Percentiles rank a stretch among this genome's conserved stretches.
Evolutionary conservation across 768 basidiomycete genomes (phyloP).

Genomic region (Baorangia bicolor): DNA sequence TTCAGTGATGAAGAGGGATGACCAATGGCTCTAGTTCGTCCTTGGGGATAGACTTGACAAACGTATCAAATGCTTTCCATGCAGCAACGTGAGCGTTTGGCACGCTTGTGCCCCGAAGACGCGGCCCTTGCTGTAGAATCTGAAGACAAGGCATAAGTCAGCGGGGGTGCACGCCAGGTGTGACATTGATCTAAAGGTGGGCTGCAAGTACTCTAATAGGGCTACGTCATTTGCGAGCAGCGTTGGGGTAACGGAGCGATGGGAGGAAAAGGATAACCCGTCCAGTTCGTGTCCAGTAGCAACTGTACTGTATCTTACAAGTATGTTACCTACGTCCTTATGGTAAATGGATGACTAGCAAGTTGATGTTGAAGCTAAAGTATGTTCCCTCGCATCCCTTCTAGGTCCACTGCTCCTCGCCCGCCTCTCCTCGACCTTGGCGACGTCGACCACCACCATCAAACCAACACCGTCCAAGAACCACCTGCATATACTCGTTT

Average conservation of each 20-base stretch:
- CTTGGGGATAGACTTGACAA: no score
- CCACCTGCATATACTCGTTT: conserved; percentile 57
- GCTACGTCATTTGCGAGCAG: conserved; percentile 34
- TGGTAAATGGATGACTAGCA: not conserved
- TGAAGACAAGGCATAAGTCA: conserved; percentile 31
- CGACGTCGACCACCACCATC: conserved; percentile 38
- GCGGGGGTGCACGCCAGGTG: not conserved
- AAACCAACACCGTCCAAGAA: conserved; percentile 63
- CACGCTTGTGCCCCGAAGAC: conserved; percentile 98
- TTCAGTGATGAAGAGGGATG: no score
- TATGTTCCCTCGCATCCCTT: conserved; percentile 14
- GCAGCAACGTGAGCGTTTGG: no score
- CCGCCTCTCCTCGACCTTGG: conserved; percentile 46
- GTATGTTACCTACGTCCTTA: no score
- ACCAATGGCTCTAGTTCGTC: no score
- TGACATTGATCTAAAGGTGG: conserved; percentile 30
- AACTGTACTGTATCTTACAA: not conserved
- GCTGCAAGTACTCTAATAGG: no score
- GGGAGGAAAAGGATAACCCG: conserved; percentile 42
- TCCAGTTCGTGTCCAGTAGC: conserved; percentile 16
- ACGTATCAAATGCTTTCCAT: no score
- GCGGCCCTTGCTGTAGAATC: conserved; percentile 95
- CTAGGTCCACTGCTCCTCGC: not conserved
- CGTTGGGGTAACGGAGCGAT: conserved; percentile 64
- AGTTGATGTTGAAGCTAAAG: no score